Percentiles rank a stretch among this genome's conserved stretches.
phyloP scores from a whole-genome alignment of 139 green algal genomes.

The Medakamo hakoo region DNA sequence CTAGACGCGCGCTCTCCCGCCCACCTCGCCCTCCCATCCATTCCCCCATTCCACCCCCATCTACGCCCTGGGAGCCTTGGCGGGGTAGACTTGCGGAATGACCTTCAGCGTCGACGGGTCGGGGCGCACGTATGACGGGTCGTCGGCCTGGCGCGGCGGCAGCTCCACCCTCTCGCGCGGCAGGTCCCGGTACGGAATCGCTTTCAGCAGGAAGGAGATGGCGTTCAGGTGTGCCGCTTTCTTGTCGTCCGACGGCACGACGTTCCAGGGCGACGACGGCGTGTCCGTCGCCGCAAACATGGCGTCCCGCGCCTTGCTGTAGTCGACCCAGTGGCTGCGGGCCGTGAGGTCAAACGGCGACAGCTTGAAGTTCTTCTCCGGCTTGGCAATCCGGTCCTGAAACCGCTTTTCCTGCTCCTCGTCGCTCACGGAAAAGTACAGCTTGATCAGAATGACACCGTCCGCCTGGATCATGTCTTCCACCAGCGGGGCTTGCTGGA shows the following conservation, averaged over 20 bases:
- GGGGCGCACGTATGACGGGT: background rate
- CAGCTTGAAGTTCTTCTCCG: conserved; percentile 25
- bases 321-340: conserved; percentile 15
- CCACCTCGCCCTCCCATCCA: too few species aligned
- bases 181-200: background rate
- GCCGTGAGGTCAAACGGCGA: background rate
- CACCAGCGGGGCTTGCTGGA: background rate
- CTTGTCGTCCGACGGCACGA: conserved; percentile 25
- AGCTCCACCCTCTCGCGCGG: background rate
- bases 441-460: conserved; percentile 16
- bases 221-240: conserved; percentile 18
- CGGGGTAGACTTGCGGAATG: background rate
- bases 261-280: conserved; percentile 8
- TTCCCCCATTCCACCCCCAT: too few species aligned
- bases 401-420: conserved; percentile 26
- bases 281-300: conserved; percentile 14
- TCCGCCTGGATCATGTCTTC: background rate
- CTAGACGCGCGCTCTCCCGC: too few species aligned
- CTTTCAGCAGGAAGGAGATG: conserved; percentile 15
- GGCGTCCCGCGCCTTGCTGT: conserved; percentile 20
- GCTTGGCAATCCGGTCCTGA: conserved; percentile 5
- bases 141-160: background rate
- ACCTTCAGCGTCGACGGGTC: background rate
- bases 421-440: conserved; percentile 18
- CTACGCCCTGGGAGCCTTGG: too few species aligned